Conservation (phyloP, 2,329 filamentous ascomycete genomes). For the Berkeleyomyces rouxiae region DNA sequence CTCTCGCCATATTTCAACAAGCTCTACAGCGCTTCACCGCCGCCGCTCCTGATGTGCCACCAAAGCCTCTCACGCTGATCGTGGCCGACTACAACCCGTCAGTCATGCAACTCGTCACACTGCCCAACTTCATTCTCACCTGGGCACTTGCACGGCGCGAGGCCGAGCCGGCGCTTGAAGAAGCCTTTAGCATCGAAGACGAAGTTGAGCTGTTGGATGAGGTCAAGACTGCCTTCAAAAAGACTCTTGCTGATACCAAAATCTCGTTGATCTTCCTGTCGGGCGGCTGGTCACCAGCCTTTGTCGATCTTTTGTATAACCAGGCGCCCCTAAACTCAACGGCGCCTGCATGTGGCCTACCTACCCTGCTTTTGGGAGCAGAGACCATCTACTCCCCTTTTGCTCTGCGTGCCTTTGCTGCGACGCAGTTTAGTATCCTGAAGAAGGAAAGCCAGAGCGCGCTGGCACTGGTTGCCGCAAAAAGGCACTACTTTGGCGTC, state of each 20-base stretch:
- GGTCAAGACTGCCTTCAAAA: constrained; percentile 41
- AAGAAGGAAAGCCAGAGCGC: constrained; percentile 25
- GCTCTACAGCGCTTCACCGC: constrained; percentile 18
- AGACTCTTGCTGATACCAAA: constrained; percentile 30
- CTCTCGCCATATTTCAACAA: constrained; percentile 53
- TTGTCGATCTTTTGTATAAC: constrained; percentile 41
- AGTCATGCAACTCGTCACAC: constrained; percentile 60
- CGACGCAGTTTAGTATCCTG: constrained; percentile 46
- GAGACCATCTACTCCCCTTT: constrained; percentile 74
- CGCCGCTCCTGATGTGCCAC: not conserved
- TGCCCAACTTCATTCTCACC: constrained; percentile 60
- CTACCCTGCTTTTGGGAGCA: constrained; percentile 48
- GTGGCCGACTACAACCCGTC: constrained; percentile 68
- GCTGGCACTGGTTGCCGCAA: constrained; percentile 54
- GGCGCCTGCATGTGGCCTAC: constrained; percentile 9
- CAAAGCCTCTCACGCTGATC: constrained; percentile 37
- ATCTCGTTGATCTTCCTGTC: constrained; percentile 53
- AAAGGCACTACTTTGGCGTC: constrained; percentile 71
- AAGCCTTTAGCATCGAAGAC: constrained; percentile 30
- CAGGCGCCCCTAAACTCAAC: not conserved
- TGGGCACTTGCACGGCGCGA: constrained; percentile 40
- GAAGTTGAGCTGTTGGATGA: constrained; percentile 48
- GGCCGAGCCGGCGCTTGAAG: constrained; percentile 27
- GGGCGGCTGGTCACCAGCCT: constrained; percentile 53
- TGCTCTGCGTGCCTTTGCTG: constrained; percentile 50